These are phyloP conservation scores for Acanthamoeba polyphaga DNA, from an alignment of 208 protist species.

Conservation along the genomic window DNA sequence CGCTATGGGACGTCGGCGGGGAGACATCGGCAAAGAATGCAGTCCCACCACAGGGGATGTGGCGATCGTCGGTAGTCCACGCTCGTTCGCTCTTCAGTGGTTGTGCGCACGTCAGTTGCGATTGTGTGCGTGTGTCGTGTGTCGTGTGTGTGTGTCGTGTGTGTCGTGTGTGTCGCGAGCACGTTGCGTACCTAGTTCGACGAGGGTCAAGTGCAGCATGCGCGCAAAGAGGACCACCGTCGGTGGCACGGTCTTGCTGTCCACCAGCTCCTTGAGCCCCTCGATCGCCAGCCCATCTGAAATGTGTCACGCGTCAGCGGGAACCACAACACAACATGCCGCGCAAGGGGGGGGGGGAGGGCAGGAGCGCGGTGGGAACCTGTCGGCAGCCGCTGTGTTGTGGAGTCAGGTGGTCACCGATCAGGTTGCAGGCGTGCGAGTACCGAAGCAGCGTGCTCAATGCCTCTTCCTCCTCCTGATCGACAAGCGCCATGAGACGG, in stretches of 20 bases:
- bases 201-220: background rate
- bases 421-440: background rate
- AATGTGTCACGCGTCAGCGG: background rate
- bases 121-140: too few species aligned
- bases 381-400: background rate
- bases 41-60: constrained; percentile 3
- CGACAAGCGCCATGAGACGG: background rate
- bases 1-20: background rate
- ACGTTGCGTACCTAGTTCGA: background rate
- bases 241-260: background rate
- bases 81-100: background rate
- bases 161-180: background rate
- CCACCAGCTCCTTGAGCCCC: background rate
- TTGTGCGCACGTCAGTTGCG: background rate
- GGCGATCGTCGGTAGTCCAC: background rate
- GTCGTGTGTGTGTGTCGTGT: too few species aligned
- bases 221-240: background rate
- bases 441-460: background rate
- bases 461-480: background rate
- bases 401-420: background rate
- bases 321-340: too few species aligned
- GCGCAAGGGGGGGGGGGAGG: background rate
- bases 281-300: background rate
- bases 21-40: background rate
- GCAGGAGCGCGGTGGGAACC: background rate